Percentiles rank a stretch among this genome's conserved stretches.
These are phyloP conservation scores for Coemansia sp. DNA, from an alignment of 192 early-diverging fungal genomes.

Conservation along the genomic window DNA sequence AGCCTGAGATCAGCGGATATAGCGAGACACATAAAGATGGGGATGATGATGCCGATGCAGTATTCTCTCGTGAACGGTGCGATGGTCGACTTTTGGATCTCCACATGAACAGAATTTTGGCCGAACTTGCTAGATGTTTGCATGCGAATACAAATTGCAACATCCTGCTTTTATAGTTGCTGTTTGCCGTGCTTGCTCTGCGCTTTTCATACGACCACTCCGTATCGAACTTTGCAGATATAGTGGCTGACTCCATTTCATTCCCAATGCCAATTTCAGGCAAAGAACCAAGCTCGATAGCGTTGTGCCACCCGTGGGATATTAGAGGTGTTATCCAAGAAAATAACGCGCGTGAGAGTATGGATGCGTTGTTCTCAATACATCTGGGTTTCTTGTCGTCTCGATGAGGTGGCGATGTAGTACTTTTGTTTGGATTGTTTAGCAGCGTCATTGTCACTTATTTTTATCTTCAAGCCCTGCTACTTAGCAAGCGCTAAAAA, in stretches of 20 bases:
- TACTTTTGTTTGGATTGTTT: not conserved
- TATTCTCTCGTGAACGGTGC: not conserved
- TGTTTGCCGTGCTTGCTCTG: conserved; percentile 2
- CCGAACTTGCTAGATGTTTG: not conserved
- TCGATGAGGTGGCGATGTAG: not conserved
- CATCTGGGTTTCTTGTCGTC: conserved; percentile 7
- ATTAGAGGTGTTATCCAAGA: conserved; percentile 48
- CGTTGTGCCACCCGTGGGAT: conserved; percentile 31
- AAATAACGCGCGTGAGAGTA: conserved; percentile 42
- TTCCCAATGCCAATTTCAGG: conserved; percentile 41
- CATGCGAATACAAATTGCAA: not conserved
- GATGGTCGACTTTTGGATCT: not conserved
- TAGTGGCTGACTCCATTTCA: conserved; percentile 30
- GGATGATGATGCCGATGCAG: not conserved
- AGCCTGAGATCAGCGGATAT: conserved; percentile 27
- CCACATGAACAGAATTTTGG: not conserved
- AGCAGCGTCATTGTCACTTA: not conserved
- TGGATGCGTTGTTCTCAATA: conserved; percentile 30
- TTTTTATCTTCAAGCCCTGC: too few species aligned
- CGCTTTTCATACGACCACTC: conserved; percentile 32
- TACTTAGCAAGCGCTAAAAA: too few species aligned
- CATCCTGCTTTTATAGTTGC: not conserved
- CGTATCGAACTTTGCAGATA: conserved; percentile 23
- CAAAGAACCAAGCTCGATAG: conserved; percentile 27
- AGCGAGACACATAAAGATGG: conserved; percentile 16